Evolutionary conservation across 75 land plant genomes (phyloP).

Genomic region (Pinus tabuliformis): DNA sequence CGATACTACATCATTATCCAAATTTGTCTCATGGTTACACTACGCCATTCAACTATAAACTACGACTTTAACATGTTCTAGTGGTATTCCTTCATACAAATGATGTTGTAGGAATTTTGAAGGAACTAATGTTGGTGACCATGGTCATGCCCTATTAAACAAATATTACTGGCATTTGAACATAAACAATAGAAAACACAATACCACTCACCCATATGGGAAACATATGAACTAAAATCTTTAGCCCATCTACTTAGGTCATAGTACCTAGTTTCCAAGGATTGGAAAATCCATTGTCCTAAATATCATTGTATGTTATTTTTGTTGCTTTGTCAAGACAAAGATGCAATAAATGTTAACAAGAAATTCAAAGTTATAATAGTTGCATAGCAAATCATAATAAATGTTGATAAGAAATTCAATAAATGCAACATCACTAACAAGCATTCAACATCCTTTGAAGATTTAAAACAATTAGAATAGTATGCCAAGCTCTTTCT

Average conservation of each 20-base stretch:
- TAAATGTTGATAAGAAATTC: too few species aligned
- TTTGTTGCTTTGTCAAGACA: conserved; percentile 55
- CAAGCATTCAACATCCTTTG: too few species aligned
- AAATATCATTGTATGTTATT: conserved; percentile 34
- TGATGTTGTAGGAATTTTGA: conserved; percentile 35
- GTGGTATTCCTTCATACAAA: too few species aligned
- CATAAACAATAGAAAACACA: conserved; percentile 60
- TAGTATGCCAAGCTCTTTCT: too few species aligned
- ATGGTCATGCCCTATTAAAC: conserved; percentile 68
- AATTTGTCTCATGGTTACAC: too few species aligned
- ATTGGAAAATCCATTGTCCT: conserved; percentile 25
- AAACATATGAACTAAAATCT: conserved; percentile 56
- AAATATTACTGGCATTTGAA: conserved; percentile 73
- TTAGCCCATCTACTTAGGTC: conserved; percentile 72
- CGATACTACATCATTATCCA: too few species aligned
- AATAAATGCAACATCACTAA: too few species aligned
- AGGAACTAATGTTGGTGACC: conserved; percentile 48
- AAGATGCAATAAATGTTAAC: neutral
- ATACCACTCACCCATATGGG: conserved; percentile 71
- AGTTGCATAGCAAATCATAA: too few species aligned
- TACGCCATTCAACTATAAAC: too few species aligned
- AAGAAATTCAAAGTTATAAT: too few species aligned
- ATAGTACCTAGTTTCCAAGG: conserved; percentile 64
- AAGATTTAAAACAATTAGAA: too few species aligned
- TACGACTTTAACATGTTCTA: too few species aligned